Conservation (phyloP, 805 yeast genomes). For the Ogataea paraovalis region DNA sequence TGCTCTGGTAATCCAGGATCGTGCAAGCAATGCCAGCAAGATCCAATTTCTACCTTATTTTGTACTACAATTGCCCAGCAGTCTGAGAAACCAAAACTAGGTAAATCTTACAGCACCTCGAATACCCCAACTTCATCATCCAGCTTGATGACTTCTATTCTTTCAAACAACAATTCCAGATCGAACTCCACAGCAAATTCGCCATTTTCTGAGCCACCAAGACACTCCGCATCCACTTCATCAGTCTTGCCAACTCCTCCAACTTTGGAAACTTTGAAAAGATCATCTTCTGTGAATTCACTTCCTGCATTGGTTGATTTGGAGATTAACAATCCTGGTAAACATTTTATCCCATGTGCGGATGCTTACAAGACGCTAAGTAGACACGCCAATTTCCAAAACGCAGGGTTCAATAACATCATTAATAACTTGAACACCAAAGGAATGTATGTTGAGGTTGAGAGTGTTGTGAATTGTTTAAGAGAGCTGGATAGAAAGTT, state of each 20-base stretch:
- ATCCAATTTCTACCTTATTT: slow-evolving; percentile 84
- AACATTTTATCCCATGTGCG: slow-evolving; percentile 75
- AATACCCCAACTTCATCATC: slow-evolving; percentile 4
- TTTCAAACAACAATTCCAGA: background rate
- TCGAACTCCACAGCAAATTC: background rate
- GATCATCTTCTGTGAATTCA: slow-evolving; percentile 19
- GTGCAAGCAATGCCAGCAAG: slow-evolving; percentile 75
- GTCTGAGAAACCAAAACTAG: slow-evolving; percentile 1
- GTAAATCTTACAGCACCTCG: slow-evolving; percentile 6
- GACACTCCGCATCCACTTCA: background rate
- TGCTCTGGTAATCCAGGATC: slow-evolving; percentile 90
- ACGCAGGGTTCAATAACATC: slow-evolving; percentile 68
- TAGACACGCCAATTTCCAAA: slow-evolving; percentile 71
- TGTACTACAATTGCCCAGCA: slow-evolving; percentile 73
- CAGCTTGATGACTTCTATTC: background rate
- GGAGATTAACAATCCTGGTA: slow-evolving; percentile 32
- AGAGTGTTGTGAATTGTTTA: slow-evolving; percentile 78
- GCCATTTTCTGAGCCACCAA: background rate
- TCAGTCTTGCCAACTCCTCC: slow-evolving; percentile 17
- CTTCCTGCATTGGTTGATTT: slow-evolving; percentile 26
- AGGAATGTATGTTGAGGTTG: slow-evolving; percentile 92
- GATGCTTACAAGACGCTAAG: slow-evolving; percentile 87
- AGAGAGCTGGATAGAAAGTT: slow-evolving; percentile 74
- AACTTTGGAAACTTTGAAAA: slow-evolving; percentile 9
- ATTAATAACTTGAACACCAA: slow-evolving; percentile 73